phyloP scores from a whole-genome alignment of 2,329 filamentous ascomycete genomes.

The Fusarium sp. region DNA sequence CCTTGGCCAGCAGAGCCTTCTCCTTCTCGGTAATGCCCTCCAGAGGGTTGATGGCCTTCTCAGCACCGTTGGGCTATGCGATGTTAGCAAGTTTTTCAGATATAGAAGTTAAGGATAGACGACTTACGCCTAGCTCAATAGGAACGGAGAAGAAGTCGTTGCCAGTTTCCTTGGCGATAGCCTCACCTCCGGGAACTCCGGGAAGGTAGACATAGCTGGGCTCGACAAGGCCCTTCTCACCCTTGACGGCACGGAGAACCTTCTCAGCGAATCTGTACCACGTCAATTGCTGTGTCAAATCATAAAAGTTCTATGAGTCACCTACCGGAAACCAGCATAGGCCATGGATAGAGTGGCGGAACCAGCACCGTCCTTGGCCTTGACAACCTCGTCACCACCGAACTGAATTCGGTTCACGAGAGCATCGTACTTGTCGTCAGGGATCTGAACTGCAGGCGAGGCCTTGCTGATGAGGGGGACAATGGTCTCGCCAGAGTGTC shows the following conservation, averaged over 20 bases:
- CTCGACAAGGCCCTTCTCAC: conserved; percentile 93
- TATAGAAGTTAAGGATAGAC: conserved; percentile 3
- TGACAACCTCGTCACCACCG: conserved; percentile 95
- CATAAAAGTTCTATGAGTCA: not conserved
- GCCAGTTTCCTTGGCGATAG: conserved; percentile 84
- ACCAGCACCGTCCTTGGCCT: conserved; percentile 92
- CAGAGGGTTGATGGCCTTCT: conserved; percentile 87
- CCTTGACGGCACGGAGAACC: conserved; percentile 87
- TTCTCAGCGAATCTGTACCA: conserved; percentile 85
- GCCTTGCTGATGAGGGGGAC: conserved; percentile 97
- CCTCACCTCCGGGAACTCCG: conserved; percentile 88
- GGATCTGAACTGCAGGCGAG: conserved; percentile 81
- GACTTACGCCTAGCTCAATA: conserved; percentile 91
- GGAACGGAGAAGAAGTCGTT: conserved; percentile 96
- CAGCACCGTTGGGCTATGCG: conserved; percentile 79
- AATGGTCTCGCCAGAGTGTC: conserved; percentile 98
- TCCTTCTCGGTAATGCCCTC: conserved; percentile 84
- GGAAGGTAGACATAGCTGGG: conserved; percentile 96
- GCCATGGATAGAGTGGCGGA: conserved; percentile 96
- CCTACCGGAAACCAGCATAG: conserved; percentile 89
- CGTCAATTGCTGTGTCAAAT: conserved; percentile 22
- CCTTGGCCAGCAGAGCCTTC: conserved; percentile 84
- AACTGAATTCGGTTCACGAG: conserved; percentile 97
- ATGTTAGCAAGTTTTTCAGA: conserved; percentile 47
- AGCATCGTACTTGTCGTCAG: conserved; percentile 88